Evolutionary conservation across 768 basidiomycete species (phyloP).

Genomic region (Dioszegia hungarica): DNA sequence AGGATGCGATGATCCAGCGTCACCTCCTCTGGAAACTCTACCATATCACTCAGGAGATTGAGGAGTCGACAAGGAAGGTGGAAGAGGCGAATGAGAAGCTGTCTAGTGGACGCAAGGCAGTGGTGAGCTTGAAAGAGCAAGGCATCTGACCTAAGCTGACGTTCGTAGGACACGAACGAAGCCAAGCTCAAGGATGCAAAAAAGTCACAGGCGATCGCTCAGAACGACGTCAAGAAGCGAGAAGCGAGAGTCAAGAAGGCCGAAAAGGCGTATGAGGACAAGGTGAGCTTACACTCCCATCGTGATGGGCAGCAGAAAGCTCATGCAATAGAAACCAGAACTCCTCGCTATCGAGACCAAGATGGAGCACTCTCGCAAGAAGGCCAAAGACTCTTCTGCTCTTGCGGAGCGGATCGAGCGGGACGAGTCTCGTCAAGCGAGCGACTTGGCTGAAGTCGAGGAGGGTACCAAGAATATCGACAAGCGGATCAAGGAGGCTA

Average conservation of each 20-base stretch:
- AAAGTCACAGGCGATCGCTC: conserved; percentile 71
- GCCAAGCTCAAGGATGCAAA: conserved; percentile 67
- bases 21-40: conserved; percentile 82
- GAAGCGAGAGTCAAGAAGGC: conserved; percentile 85
- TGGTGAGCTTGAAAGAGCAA: conserved; percentile 51
- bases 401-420: conserved; percentile 62
- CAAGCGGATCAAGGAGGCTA: conserved; percentile 68
- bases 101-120: conserved; percentile 63
- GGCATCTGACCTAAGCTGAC: too few relatives aligned
- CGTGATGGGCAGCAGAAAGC: not conserved
- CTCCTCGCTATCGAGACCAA: conserved; percentile 78
- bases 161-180: conserved; percentile 56
- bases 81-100: conserved; percentile 69
- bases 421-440: conserved; percentile 52
- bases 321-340: conserved; percentile 64
- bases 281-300: conserved; percentile 54
- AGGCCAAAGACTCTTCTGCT: conserved; percentile 65
- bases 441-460: conserved; percentile 53
- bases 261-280: conserved; percentile 79
- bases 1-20: conserved; percentile 77
- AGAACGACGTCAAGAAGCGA: conserved; percentile 69
- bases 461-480: conserved; percentile 65
- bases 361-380: conserved; percentile 76
- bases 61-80: conserved; percentile 65
- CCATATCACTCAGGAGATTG: conserved; percentile 80